phyloP scores from a whole-genome alignment of 2,329 filamentous ascomycete genomes.

The Ceratocystis albifundus region DNA sequence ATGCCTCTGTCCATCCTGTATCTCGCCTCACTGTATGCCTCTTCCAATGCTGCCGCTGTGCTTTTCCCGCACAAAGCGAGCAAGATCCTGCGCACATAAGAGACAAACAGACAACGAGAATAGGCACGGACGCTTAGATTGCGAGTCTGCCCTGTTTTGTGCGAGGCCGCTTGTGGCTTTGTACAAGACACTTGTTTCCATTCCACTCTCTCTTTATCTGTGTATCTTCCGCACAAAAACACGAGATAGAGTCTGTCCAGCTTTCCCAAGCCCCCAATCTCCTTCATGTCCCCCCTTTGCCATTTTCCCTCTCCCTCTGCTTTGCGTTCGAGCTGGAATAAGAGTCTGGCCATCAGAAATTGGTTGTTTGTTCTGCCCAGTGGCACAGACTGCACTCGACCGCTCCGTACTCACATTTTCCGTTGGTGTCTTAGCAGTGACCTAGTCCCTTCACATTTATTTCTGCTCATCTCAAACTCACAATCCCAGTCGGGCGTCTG shows the following conservation, averaged over 20 bases:
- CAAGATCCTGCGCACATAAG: neutral
- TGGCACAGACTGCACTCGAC: neutral
- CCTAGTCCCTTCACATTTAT: too few relatives aligned
- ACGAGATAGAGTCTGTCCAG: neutral
- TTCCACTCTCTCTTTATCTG: neutral
- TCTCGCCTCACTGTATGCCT: too few relatives aligned
- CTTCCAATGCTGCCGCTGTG: neutral
- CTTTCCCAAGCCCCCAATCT: neutral
- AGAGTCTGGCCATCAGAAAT: too few relatives aligned
- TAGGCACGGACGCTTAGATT: neutral
- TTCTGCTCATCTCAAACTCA: too few relatives aligned
- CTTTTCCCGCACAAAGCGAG: neutral
- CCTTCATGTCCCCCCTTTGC: neutral
- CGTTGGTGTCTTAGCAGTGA: neutral
- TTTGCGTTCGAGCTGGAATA: too few relatives aligned
- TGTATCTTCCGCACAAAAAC: too few relatives aligned
- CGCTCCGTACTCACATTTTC: neutral
- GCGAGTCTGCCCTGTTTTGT: neutral
- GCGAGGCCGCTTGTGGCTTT: neutral
- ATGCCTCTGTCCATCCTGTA: too few relatives aligned
- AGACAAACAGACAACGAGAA: neutral
- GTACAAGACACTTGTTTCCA: neutral
- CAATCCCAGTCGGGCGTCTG: neutral
- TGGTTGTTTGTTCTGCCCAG: neutral
- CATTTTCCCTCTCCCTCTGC: too few relatives aligned